Evolutionary conservation across 169 alveolate genomes (phyloP), one percentile per base, ranked within the genome.

Genomic region (Plasmodium gallinaceum): DNA sequence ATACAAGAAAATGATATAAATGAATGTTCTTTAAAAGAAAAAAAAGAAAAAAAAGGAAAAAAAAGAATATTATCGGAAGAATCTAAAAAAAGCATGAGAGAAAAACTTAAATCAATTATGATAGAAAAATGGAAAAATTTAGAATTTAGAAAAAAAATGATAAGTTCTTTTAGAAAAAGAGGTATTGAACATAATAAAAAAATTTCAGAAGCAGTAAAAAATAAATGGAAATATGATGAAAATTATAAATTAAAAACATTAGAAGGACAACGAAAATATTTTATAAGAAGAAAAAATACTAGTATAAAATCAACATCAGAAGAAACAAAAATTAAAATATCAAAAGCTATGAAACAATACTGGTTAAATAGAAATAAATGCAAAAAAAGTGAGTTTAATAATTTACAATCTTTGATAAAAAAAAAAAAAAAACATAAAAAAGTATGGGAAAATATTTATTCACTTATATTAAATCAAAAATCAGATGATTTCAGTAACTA

Each of bases 361-460:
- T 83, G 91, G 91, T 18, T 14, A 24, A 83, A 54, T 70, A 83
- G 42, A 83, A 83, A 68, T 62, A 83, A 83, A 46, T 83, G 10
- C 14, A 70, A 42, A 48, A 16, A 39, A 52, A 22, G 43, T 16
- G 51, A 66, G 18, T 18, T 54, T 20, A 66, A 54, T 46, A 83
- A 83, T 54, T 66, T 57, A 48, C 85, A 66, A 43, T 72, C 76
- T n/a, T 2, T 69, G 16, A 48, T 66, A 9, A 64, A 46, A 20
- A 54, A 60, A 72, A 83, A 83, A 61, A 83, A 83, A 83, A 83
- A 69, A 61, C 91, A 83, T 32, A 83, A 83, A 70, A 83, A 83
- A 68, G 85, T 83, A 45, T 83, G 91, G 91, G 91, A 83, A 26
- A 64, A 83, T 66, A 83, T 83, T 54, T 83, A 83, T 60, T 83